Base-by-base conservation (phyloP, 1,284 basidiomycete species). In the Ustilago nuda region DNA sequence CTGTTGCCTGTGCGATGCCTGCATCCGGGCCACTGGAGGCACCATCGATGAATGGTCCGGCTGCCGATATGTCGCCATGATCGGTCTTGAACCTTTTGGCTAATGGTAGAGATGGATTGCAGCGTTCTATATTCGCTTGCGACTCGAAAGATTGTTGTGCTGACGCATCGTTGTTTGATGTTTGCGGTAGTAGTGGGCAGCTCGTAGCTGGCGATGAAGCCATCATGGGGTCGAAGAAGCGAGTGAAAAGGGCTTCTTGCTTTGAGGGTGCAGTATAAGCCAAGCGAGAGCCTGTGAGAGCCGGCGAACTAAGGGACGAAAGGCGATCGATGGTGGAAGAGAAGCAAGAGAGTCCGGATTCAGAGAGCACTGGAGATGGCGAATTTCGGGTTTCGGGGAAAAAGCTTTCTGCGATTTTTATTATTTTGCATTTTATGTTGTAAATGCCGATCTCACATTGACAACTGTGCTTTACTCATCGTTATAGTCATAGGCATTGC, bases 11-110 rank as follows among this genome's bases (percentile, higher is more conserved):
- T 4, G 59, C n/a, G 35, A 57, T 64, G 9, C 53, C 54, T 2
- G 57, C 54, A 55, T 67, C 61, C 13, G 33, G 33, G 23, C 36
- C 30, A 23, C 32, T 48, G 27, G 70, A 62, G 2, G 61, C 41
- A 32, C 61, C 57, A n/a, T 66, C 56, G 41, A 65, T 56, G 37
- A 65, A 52, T 27, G 61, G 51, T 3, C 53, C 64, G 32, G 72
- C 54, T 17, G 68, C 59, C 11, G 73, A 55, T 6, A 52, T 35
- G 8, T 62, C 45, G 3, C 37, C 15, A 32, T 76, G 65, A 9
- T 76, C 74, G 35, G 62, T 30, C 50, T 76, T 76, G 58, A 76
- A 60, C 5, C 69, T 60, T 27, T 76, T 76, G 32, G 74, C 74
- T 30, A 69, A 39, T 6, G 74, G 69, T 4, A 45, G 61, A 4